A percentile compares a stretch with the other conserved stretches of the same genome.
These are phyloP conservation scores for Camellia oleifera DNA, from an alignment of 179 eudicot species.

Conservation along the genomic window DNA sequence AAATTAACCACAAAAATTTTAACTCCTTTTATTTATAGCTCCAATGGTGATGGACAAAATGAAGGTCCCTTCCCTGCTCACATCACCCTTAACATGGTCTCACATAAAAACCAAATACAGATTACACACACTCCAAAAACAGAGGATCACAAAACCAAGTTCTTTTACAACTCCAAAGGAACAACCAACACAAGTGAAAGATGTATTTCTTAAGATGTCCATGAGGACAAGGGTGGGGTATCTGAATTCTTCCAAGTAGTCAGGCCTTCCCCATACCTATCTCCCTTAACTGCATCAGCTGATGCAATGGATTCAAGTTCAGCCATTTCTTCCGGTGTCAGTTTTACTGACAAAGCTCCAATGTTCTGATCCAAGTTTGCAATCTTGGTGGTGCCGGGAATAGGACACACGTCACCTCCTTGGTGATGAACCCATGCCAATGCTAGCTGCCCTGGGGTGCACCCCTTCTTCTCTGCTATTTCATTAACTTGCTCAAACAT, in stretches of 20 bases:
- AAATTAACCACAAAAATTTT: too few species aligned
- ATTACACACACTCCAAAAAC: too few species aligned
- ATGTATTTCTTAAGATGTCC: too few species aligned
- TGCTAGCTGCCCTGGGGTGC: conserved; percentile 62
- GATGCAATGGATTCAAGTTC: conserved; percentile 48
- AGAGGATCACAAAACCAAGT: too few species aligned
- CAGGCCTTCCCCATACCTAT: not conserved
- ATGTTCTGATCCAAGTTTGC: conserved; percentile 52
- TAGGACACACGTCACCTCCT: conserved; percentile 52
- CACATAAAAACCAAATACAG: too few species aligned
- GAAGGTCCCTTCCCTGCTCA: too few species aligned
- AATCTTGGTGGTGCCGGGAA: conserved; percentile 50
- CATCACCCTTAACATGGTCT: too few species aligned
- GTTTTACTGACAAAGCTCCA: conserved; percentile 49
- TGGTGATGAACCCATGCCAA: conserved; percentile 67
- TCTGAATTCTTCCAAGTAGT: conserved; percentile 19
- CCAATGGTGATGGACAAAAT: too few species aligned
- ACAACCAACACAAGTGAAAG: too few species aligned
- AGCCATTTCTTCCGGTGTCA: conserved; percentile 39
- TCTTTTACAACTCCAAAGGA: too few species aligned
- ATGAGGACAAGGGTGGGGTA: conserved; percentile 15
- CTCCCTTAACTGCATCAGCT: conserved; percentile 21
- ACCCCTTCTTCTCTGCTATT: conserved; percentile 52
- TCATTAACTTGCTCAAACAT: conserved; percentile 48
- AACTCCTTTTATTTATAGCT: too few species aligned